Percentiles rank a stretch among this genome's conserved stretches.
These are phyloP conservation scores for Solanum stenotomum DNA, from an alignment of 257 asterid genomes.

Conservation along the genomic window DNA sequence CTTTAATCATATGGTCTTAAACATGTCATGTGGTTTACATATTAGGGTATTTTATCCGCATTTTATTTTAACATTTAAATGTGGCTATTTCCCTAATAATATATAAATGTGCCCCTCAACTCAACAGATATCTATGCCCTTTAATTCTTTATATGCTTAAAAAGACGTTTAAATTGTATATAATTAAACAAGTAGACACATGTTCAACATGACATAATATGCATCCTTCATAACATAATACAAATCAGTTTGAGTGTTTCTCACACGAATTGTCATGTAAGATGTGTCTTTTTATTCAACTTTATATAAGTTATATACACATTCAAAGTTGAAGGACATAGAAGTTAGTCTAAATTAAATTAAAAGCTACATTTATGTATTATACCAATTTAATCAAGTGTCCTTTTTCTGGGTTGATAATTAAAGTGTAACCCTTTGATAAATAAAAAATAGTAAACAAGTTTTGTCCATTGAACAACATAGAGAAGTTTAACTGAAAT, in stretches of 20 bases:
- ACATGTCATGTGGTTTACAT: too few relatives aligned
- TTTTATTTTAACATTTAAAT: background rate
- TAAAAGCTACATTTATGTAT: background rate
- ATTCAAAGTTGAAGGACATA: background rate
- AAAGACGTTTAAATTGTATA: background rate
- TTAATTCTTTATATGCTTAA: background rate
- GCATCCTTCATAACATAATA: background rate
- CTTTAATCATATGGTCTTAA: background rate
- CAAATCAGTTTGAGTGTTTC: background rate
- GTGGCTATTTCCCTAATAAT: background rate
- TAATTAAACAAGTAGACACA: background rate
- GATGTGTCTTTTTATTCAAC: background rate
- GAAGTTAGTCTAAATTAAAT: accelerated
- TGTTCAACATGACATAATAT: background rate
- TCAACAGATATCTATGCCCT: background rate
- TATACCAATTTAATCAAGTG: background rate
- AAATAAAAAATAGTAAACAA: background rate
- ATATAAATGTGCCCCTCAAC: background rate
- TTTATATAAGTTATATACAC: background rate
- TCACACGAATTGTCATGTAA: background rate
- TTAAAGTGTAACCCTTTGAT: background rate
- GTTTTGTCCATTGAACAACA: background rate
- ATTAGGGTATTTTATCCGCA: background rate
- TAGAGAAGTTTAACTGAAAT: too few relatives aligned
- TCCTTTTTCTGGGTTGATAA: background rate